Evolutionary conservation across 305 asterid species (phyloP).

Genomic region (Andrographis paniculata): DNA sequence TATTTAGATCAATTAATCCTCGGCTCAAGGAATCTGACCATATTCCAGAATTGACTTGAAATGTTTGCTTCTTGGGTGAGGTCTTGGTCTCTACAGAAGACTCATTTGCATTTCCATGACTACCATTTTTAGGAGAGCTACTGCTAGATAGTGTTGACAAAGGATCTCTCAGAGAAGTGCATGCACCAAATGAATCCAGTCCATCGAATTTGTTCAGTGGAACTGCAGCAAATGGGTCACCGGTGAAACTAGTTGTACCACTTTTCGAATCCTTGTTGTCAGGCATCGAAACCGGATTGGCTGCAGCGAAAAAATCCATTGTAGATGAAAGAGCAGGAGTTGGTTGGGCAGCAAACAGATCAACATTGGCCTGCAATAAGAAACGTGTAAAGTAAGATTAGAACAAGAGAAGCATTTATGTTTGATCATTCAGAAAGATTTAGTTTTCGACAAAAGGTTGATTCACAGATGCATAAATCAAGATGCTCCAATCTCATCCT

Average conservation of each 20-base stretch:
- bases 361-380: conserved; percentile 40
- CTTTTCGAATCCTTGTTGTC: conserved; percentile 30
- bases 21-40: conserved; percentile 72
- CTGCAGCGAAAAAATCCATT: conserved; percentile 55
- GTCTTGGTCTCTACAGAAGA: conserved; percentile 30
- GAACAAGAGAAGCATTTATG: background rate
- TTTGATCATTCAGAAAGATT: too few species aligned
- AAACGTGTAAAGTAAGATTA: conserved; percentile 3
- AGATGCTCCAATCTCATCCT: too few species aligned
- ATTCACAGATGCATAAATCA: too few species aligned
- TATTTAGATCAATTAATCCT: conserved; percentile 59
- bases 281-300: conserved; percentile 42
- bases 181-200: conserved; percentile 44
- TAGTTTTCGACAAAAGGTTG: too few species aligned
- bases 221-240: conserved; percentile 74
- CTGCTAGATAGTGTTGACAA: conserved; percentile 21
- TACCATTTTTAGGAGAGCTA: conserved; percentile 24
- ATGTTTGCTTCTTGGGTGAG: conserved; percentile 34
- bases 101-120: conserved; percentile 23
- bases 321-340: conserved; percentile 45
- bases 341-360: conserved; percentile 70
- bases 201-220: conserved; percentile 53
- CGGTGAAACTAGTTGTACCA: conserved; percentile 23
- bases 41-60: conserved; percentile 60
- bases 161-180: conserved; percentile 41